These are phyloP conservation scores for Tetrahymena borealis DNA, from an alignment of 73 alveolate genomes.

Conservation along the genomic window DNA sequence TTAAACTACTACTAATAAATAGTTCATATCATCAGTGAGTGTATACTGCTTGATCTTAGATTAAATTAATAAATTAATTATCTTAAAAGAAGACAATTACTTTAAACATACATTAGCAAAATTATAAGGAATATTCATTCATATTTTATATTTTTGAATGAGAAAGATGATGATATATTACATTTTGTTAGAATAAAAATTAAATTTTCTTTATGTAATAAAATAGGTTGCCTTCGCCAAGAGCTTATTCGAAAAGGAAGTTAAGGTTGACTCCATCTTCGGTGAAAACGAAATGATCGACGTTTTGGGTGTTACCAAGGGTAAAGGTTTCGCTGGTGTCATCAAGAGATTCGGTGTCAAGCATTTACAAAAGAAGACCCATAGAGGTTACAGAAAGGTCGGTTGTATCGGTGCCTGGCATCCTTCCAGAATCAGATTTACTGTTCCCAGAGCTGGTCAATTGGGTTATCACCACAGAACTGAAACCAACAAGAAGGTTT, in stretches of 20 bases:
- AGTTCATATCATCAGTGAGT: too few relatives aligned
- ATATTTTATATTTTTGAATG: background rate
- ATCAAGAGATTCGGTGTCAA: slow-evolving; percentile 99
- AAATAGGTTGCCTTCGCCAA: slow-evolving; percentile 81
- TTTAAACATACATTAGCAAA: too few relatives aligned
- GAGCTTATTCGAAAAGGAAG: slow-evolving; percentile 94
- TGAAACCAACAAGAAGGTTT: slow-evolving; percentile 98
- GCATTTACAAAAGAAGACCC: slow-evolving; percentile 97
- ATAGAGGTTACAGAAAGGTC: slow-evolving; percentile 99
- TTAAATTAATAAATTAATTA: too few relatives aligned
- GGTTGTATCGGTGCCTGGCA: slow-evolving; percentile 99
- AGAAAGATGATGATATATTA: background rate
- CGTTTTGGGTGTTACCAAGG: slow-evolving; percentile 97
- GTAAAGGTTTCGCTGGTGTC: slow-evolving; percentile 99
- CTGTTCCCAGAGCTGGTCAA: slow-evolving; percentile 99
- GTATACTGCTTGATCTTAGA: too few relatives aligned
- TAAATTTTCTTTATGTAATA: background rate
- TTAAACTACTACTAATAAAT: too few relatives aligned
- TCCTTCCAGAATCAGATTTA: slow-evolving; percentile 98
- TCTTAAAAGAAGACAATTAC: too few relatives aligned
- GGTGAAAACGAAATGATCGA: slow-evolving; percentile 95
- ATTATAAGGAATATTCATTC: too few relatives aligned
- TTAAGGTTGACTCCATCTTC: slow-evolving; percentile 92
- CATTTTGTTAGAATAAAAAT: background rate
- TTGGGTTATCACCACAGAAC: slow-evolving; percentile 99